Percentiles rank a stretch among this genome's conserved stretches.
These are phyloP conservation scores for Rhazya stricta DNA, from an alignment of 257 asterid genomes.

Conservation along the genomic window DNA sequence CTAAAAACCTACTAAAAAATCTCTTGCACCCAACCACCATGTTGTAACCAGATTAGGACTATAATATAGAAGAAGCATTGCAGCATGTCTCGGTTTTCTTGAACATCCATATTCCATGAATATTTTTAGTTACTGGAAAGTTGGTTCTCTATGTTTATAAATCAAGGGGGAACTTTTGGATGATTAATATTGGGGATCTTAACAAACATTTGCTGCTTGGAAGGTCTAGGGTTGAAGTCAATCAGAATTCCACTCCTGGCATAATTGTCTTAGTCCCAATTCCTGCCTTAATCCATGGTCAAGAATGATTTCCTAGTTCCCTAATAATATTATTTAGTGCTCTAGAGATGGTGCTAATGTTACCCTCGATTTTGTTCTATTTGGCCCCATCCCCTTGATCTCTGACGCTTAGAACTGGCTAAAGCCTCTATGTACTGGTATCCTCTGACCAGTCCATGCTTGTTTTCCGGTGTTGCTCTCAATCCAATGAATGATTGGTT, in stretches of 20 bases:
- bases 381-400: not conserved
- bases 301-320: not conserved
- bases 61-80: no score
- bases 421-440: not conserved
- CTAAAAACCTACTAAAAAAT: no score
- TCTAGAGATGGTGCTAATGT: not conserved
- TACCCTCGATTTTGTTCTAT: not conserved
- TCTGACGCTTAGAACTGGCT: not conserved
- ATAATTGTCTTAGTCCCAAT: no score
- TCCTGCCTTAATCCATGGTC: not conserved
- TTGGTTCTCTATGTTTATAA: not conserved
- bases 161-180: not conserved
- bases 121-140: not conserved
- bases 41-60: no score
- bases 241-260: not conserved
- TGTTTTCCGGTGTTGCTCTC: not conserved
- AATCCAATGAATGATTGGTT: not conserved
- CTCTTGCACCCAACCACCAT: no score
- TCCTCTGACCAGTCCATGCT: not conserved
- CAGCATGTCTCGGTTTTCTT: no score
- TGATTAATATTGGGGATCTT: not conserved
- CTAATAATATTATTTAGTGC: not conserved
- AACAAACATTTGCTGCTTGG: not conserved
- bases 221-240: not conserved
- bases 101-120: not conserved